A percentile compares a stretch with the other conserved stretches of the same genome.
Evolutionary conservation across 2,329 filamentous ascomycete species (phyloP).

Genomic region (Aspergillus clavatus): DNA sequence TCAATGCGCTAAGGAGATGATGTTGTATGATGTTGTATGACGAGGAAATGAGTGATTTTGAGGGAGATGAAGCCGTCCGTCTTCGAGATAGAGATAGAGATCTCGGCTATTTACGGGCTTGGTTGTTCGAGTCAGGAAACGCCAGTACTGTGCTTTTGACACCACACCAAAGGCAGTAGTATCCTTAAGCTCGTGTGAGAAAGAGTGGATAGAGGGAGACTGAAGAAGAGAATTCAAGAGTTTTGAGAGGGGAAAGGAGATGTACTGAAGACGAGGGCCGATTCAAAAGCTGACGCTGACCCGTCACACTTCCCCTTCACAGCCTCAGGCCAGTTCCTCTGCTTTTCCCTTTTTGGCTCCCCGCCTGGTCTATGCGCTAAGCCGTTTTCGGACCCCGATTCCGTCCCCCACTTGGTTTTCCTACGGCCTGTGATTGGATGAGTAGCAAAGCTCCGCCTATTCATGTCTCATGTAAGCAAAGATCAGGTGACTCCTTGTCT

Average conservation of each 20-base stretch:
- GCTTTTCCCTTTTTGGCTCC: conserved; percentile 24
- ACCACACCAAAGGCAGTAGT: neutral
- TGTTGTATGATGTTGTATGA: conserved; percentile 7
- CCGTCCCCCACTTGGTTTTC: neutral
- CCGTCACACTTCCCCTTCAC: neutral
- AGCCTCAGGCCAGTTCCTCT: neutral
- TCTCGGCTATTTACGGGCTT: conserved; percentile 2
- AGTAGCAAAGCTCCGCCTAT: too few species aligned
- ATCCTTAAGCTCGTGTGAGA: neutral
- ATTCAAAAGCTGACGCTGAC: conserved; percentile 3
- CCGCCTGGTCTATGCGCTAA: conserved; percentile 22
- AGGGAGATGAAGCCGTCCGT: conserved; percentile 1
- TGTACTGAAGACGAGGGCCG: conserved; percentile 2
- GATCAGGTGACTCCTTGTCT: too few species aligned
- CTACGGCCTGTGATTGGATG: neutral
- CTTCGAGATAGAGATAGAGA: conserved; percentile 1
- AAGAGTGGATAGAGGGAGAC: conserved; percentile 1
- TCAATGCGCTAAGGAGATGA: neutral
- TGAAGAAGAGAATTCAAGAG: neutral
- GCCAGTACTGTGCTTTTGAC: neutral
- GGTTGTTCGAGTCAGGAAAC: conserved; percentile 1
- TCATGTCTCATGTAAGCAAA: too few species aligned
- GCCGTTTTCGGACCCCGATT: conserved; percentile 23
- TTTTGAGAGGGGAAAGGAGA: neutral
- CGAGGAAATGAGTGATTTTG: neutral